Conservation (phyloP, 2,329 filamentous ascomycete genomes). For the Botryotinia narcissicola region DNA sequence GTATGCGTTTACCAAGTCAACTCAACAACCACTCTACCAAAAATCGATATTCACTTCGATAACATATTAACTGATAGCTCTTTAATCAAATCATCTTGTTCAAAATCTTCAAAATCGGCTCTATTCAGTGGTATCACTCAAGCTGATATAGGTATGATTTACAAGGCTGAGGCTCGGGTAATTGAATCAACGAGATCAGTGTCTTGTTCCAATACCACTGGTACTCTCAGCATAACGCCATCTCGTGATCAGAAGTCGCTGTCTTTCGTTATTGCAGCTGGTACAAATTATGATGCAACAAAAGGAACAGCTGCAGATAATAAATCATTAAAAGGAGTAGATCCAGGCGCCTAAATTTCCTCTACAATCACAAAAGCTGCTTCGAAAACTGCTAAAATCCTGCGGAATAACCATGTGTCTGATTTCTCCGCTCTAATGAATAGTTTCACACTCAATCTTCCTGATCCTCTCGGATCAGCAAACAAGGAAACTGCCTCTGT, state of each 20-base stretch:
- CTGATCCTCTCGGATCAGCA: constrained; percentile 45
- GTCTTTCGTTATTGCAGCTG: constrained; percentile 45
- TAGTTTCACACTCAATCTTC: constrained; percentile 46
- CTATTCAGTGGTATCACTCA: constrained; percentile 43
- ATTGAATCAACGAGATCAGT: constrained; percentile 26
- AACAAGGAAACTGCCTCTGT: constrained; percentile 42
- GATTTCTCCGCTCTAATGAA: constrained; percentile 44
- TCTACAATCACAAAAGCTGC: constrained; percentile 39
- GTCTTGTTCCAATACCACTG: constrained; percentile 28
- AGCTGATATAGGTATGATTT: constrained; percentile 45
- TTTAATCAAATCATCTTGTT: constrained; percentile 39
- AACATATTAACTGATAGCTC: constrained; percentile 41
- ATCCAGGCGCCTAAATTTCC: constrained; percentile 43
- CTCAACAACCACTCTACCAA: constrained; percentile 40
- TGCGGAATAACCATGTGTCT: constrained; percentile 41
- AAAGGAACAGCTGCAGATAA: constrained; percentile 45
- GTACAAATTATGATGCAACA: constrained; percentile 50
- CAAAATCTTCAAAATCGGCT: constrained; percentile 31
- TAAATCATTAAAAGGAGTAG: constrained; percentile 50
- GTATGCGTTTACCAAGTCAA: constrained; percentile 37
- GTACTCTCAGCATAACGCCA: constrained; percentile 37
- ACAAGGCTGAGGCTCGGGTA: constrained; percentile 42
- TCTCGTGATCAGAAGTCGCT: constrained; percentile 31
- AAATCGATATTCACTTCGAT: constrained; percentile 43
- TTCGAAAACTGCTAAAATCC: constrained; percentile 34